Evolutionary conservation across 2,329 filamentous ascomycete genomes (phyloP).

Genomic region (Phoma herbarum): DNA sequence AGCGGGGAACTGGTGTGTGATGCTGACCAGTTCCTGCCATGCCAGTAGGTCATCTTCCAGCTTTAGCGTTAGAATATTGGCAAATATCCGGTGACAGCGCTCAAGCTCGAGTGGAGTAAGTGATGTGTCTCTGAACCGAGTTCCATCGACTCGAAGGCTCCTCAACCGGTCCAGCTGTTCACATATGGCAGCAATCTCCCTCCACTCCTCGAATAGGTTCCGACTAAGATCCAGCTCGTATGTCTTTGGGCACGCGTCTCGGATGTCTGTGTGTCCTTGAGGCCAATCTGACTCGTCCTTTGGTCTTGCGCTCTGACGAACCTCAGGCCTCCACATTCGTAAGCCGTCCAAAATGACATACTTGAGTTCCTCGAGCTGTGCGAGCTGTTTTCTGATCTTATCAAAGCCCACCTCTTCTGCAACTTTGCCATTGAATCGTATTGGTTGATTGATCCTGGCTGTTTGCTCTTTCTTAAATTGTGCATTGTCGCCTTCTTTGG

Average conservation of each 20-base stretch:
- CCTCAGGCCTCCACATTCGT: slow-evolving; percentile 61
- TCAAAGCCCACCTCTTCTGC: slow-evolving; percentile 96
- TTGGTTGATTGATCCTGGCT: slow-evolving; percentile 56
- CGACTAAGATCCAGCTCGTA: slow-evolving; percentile 84
- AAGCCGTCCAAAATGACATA: slow-evolving; percentile 84
- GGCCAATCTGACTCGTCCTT: slow-evolving; percentile 34
- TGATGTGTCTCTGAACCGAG: slow-evolving; percentile 65
- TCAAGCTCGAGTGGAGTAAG: slow-evolving; percentile 35
- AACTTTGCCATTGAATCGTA: slow-evolving; percentile 80
- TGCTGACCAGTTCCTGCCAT: slow-evolving; percentile 51
- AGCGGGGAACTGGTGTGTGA: slow-evolving; percentile 62
- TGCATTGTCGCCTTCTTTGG: slow-evolving; percentile 27
- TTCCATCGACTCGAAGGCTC: slow-evolving; percentile 76
- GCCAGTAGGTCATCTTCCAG: slow-evolving; percentile 59
- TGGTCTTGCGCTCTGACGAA: slow-evolving; percentile 24
- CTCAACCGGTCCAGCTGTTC: slow-evolving; percentile 71
- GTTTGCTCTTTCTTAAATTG: slow-evolving; percentile 29
- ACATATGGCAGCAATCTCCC: slow-evolving; percentile 75
- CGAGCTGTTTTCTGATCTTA: slow-evolving; percentile 83
- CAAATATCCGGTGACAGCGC: slow-evolving; percentile 42
- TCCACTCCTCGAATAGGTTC: slow-evolving; percentile 77
- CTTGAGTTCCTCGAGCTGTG: slow-evolving; percentile 78
- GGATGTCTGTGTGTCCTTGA: slow-evolving; percentile 60
- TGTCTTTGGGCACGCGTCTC: slow-evolving; percentile 64
- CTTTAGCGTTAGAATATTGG: slow-evolving; percentile 55